Evolutionary conservation across 1,284 basidiomycete species (phyloP).

Genomic region (Ceratobasidium sp.): DNA sequence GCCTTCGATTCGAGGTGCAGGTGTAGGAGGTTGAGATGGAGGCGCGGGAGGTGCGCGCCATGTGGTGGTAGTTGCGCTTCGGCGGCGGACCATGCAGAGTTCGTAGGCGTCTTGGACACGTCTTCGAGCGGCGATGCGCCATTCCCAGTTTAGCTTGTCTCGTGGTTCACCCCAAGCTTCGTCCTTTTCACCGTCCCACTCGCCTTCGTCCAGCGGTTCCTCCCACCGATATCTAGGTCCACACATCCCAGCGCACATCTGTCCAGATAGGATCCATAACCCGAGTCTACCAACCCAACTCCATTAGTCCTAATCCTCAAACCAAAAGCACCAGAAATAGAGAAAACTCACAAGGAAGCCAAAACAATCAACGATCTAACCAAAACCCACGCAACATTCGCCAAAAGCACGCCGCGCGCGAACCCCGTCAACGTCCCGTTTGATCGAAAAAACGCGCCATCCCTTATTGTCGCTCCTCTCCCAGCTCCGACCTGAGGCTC

Average conservation of each 20-base stretch:
- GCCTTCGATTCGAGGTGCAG: constrained; percentile 54
- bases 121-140: constrained; percentile 78
- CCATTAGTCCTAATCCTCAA: constrained; percentile 3
- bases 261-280: constrained; percentile 80
- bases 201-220: constrained; percentile 74
- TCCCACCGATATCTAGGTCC: constrained; percentile 86
- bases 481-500: constrained; percentile 65
- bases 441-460: constrained; percentile 76
- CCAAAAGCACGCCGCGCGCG: constrained; percentile 77
- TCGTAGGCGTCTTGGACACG: constrained; percentile 84
- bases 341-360: constrained; percentile 70
- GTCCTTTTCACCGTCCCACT: constrained; percentile 58
- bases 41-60: constrained; percentile 56
- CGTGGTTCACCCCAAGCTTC: constrained; percentile 50
- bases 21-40: constrained; percentile 9
- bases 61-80: background rate
- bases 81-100: constrained; percentile 65
- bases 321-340: too few relatives aligned
- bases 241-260: constrained; percentile 82
- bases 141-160: constrained; percentile 71
- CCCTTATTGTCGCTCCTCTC: constrained; percentile 59
- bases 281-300: constrained; percentile 67
- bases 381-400: constrained; percentile 82
- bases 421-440: constrained; percentile 79
- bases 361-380: constrained; percentile 77